Percentiles rank a stretch among this genome's conserved stretches.
These are phyloP conservation scores for Vitis hybrid DNA, from an alignment of 177 flowering plant species.

Conservation along the genomic window DNA sequence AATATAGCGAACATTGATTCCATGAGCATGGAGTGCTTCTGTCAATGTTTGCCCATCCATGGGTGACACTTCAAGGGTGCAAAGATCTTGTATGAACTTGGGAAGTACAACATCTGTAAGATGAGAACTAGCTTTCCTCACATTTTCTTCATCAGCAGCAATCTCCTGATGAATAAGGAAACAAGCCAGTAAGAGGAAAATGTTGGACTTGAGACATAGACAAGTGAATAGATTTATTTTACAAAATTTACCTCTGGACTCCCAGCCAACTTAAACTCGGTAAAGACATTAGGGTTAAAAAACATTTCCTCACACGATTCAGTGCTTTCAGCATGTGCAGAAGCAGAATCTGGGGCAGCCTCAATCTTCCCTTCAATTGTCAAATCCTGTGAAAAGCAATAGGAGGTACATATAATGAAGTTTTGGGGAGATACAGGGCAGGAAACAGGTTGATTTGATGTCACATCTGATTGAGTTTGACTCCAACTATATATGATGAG, in stretches of 20 bases:
- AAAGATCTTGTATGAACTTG: constrained; percentile 89
- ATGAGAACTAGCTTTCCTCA: constrained; percentile 69
- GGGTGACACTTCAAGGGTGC: constrained; percentile 95
- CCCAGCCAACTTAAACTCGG: constrained; percentile 87
- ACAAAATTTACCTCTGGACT: constrained; percentile 47
- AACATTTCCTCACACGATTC: constrained; percentile 39
- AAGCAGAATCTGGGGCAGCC: constrained; percentile 26
- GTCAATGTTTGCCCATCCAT: constrained; percentile 99
- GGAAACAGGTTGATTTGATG: no score
- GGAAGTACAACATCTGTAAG: constrained; percentile 80
- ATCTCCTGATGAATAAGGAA: constrained; percentile 55
- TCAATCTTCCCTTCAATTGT: constrained; percentile 20
- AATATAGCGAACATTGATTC: constrained; percentile 93
- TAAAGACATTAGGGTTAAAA: constrained; percentile 90
- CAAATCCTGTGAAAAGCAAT: constrained; percentile 31
- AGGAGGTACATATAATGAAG: no score
- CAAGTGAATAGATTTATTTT: background rate
- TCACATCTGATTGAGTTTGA: no score
- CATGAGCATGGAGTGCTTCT: constrained; percentile 99
- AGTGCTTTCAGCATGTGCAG: constrained; percentile 30
- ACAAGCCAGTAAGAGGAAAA: background rate
- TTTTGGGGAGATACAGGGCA: no score
- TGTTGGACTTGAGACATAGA: background rate
- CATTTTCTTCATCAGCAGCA: constrained; percentile 82
- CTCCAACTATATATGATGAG: no score